Base-by-base conservation (phyloP, 2,329 filamentous ascomycete species). In the Pseudogymnoascus sp. region DNA sequence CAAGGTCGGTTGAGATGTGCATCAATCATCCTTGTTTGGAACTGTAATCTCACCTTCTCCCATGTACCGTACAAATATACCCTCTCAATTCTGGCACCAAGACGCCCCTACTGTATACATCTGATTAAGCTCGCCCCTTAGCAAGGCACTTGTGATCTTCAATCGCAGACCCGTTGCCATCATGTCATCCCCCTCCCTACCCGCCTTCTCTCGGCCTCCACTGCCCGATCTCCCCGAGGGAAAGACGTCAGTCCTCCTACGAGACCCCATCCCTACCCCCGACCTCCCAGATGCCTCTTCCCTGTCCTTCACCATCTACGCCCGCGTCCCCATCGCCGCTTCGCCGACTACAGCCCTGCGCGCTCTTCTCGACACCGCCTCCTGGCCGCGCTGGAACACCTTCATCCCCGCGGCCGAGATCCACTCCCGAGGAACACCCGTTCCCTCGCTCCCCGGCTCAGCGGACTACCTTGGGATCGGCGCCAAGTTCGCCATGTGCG, bases 341-440 rank as follows among this genome's bases (percentile, higher is more conserved):
- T 25, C 64, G 8, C 61, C 67, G 1, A 43, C 60, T 3, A 12
- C n/a, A 8, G 60, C 64, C n/a, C 57, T 69, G 12, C 59, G 65
- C 22, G 58, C 65, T 3, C 58, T 69, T 12, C 61, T 65, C n/a
- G 61, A 69, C 58, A 65, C 64, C 1, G 61, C 22, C 4, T 65
- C 63, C 5, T 69, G 68, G 67, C 6, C 35, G 2, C 5, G 58
- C 34, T 70, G 68, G 68, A 77, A 79, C 37, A 83, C 80, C 4
- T 86, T 86, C 69, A 85, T 85, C 70, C 83, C 84, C 39, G 80
- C 83, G 74, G 82, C 81, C 16, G 74, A 74, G 14, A 77, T 86
- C 38, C 76, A 78, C 0, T 83, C 84, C 63, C 74, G 79, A 22
- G 58, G 8, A 22, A 34, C 4, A n/a, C 59, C 20, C 38, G 16